Evolutionary conservation across 75 land plant genomes (phyloP), one percentile per base, ranked within the genome.

Genomic region (Sequoiadendron giganteum): DNA sequence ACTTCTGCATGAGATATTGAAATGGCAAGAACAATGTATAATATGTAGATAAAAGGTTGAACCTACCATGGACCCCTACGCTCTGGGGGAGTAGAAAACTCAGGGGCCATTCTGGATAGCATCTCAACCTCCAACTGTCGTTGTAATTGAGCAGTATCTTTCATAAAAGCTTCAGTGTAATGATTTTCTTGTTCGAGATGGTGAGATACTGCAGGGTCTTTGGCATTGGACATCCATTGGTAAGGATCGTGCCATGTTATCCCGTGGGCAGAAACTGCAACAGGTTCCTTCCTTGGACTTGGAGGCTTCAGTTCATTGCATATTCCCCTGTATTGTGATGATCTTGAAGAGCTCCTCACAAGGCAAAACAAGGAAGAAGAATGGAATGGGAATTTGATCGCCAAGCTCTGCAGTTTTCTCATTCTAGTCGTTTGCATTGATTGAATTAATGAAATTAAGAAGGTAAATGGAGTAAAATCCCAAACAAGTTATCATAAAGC

Each of bases 41-140:
- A 56, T 4, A 86, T 25, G 18, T 15, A 25, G 6, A 21, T 21
- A 21, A 21, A 65, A 65, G 28, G 6, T 21, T 36, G 36, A 42
- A 88, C 92, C n/a, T 72, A 98, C 99, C 99, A 98, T 48, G 89
- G 91, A 19, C 96, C 99, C 95, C 95, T 95, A 8, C 93, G 93
- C 90, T 98, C 99, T 58, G 97, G 95, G 54, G 97, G 97, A 43
- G 99, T 93, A 78, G 93, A 89, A 76, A 94, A 72, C 48, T 86
- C 91, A 47, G 91, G 47, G 0, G 93, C 92, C 88, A 98, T 89
- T 88, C 99, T 89, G 43, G 86, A 54, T 15, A 65, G 90, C 99
- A 98, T 97, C 87, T 98, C 99, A 16, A 43, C 85, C 43, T 85
- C 86, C 65, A 98, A 89, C 14, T 68, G 78, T 36, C 85, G 82